Conservation (phyloP, 306 rosid genomes). For the Begonia masoniana region DNA sequence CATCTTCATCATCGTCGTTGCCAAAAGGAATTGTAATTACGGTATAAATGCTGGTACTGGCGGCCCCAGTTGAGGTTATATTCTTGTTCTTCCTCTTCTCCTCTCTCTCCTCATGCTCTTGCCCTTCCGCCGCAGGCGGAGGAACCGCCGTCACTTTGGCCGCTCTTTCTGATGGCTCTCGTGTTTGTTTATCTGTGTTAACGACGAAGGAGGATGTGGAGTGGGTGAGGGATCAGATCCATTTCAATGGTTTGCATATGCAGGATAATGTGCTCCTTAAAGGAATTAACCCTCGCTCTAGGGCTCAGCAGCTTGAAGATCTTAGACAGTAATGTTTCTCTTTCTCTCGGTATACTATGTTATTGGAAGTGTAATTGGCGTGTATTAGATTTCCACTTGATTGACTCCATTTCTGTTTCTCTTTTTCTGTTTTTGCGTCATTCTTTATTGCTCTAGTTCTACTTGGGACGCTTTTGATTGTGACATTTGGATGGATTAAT, state of each 20-base stretch:
- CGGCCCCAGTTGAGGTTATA: constrained; percentile 36
- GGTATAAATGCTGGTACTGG: constrained; percentile 49
- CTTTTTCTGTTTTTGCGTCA: no score
- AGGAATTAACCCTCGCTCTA: constrained; percentile 80
- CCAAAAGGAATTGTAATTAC: constrained; percentile 59
- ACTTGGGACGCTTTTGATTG: no score
- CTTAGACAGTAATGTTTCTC: constrained; percentile 33
- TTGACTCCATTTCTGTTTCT: no score
- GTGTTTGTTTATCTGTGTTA: constrained; percentile 8
- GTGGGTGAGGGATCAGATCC: constrained; percentile 72
- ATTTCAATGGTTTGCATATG: constrained; percentile 66
- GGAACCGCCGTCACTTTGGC: background rate
- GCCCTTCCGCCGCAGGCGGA: constrained; percentile 26
- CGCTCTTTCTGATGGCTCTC: background rate
- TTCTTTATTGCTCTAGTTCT: no score
- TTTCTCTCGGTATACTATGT: background rate
- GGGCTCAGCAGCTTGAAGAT: constrained; percentile 81
- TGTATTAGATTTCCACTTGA: no score
- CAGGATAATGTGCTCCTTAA: constrained; percentile 74
- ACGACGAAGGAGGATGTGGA: constrained; percentile 60
- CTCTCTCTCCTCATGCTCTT: constrained; percentile 58
- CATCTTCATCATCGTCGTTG: constrained; percentile 30
- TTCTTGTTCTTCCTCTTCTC: constrained; percentile 54
- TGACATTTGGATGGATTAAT: no score
- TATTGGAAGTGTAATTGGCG: background rate